Percentiles rank a stretch among this genome's conserved stretches.
Evolutionary conservation across 2,329 filamentous ascomycete genomes (phyloP).

Genomic region (Sclerotiophoma versabilis): DNA sequence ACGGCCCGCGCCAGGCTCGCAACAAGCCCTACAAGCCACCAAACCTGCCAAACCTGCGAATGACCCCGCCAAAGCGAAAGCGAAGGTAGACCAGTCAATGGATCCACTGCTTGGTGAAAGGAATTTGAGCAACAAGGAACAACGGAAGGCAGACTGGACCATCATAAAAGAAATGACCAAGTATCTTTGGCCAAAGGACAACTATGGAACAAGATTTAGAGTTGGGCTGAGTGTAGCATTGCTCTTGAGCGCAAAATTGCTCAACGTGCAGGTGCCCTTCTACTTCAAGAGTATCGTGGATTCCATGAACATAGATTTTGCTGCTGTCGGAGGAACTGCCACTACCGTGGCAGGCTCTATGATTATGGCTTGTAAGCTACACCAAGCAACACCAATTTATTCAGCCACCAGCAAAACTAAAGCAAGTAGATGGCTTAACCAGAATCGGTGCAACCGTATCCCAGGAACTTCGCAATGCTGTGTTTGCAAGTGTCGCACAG

Average conservation of each 20-base stretch:
- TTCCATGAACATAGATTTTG: slow-evolving; percentile 94
- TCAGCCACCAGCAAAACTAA: slow-evolving; percentile 24
- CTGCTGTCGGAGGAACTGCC: slow-evolving; percentile 84
- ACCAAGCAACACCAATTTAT: slow-evolving; percentile 14
- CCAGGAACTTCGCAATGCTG: slow-evolving; percentile 92
- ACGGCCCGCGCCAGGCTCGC: slow-evolving; percentile 35
- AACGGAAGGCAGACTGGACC: slow-evolving; percentile 96
- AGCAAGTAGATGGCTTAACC: slow-evolving; percentile 73
- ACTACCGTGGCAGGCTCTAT: slow-evolving; percentile 88
- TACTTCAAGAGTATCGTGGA: slow-evolving; percentile 99
- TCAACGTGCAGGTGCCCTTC: slow-evolving; percentile 98
- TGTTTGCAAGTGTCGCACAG: slow-evolving; percentile 96
- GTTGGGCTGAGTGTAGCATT: slow-evolving; percentile 85
- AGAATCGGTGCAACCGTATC: slow-evolving; percentile 89
- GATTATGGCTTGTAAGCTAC: slow-evolving; percentile 78
- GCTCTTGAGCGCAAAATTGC: slow-evolving; percentile 84
- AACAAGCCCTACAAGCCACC: slow-evolving; percentile 25
- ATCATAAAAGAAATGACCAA: slow-evolving; percentile 98
- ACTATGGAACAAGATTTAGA: slow-evolving; percentile 79
- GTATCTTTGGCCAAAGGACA: slow-evolving; percentile 95
- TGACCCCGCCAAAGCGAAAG: slow-evolving; percentile 27
- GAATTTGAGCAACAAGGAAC: slow-evolving; percentile 76
- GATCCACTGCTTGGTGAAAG: slow-evolving; percentile 66
- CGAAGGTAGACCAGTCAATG: slow-evolving; percentile 38
- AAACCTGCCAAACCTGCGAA: slow-evolving; percentile 31